Conservation (phyloP, 2,329 filamentous ascomycete genomes). For the Arthrobotrys conoides region DNA sequence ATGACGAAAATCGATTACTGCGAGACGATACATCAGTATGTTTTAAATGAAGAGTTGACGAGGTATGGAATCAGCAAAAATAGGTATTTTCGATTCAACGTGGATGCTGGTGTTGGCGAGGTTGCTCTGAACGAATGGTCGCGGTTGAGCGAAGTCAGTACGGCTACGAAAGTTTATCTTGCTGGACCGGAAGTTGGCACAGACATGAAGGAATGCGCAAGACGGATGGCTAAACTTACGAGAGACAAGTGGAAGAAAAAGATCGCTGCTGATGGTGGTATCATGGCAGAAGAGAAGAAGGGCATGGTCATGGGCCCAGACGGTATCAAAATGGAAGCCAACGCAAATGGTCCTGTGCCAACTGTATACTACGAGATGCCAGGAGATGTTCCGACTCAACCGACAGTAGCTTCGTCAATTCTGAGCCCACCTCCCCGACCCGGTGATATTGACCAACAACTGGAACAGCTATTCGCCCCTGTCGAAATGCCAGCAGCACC, state of each 20-base stretch:
- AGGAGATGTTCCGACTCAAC: slow-evolving; percentile 36
- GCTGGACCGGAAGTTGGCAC: slow-evolving; percentile 79
- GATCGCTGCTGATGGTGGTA: slow-evolving; percentile 47
- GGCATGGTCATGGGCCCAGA: slow-evolving; percentile 29
- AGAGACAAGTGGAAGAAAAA: slow-evolving; percentile 60
- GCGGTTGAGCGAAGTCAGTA: slow-evolving; percentile 92
- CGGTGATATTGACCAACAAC: slow-evolving; percentile 46
- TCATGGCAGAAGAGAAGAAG: slow-evolving; percentile 56
- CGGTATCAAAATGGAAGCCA: slow-evolving; percentile 45
- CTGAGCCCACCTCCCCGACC: slow-evolving; percentile 35
- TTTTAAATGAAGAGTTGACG: slow-evolving; percentile 61
- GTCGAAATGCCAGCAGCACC: slow-evolving; percentile 57
- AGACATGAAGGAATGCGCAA: slow-evolving; percentile 65
- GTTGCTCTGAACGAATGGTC: slow-evolving; percentile 99
- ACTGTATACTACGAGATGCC: slow-evolving; percentile 59
- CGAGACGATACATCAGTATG: slow-evolving; percentile 82
- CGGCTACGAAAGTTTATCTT: slow-evolving; percentile 87
- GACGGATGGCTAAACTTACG: slow-evolving; percentile 56
- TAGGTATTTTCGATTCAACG: slow-evolving; percentile 94
- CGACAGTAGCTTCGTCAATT: background rate
- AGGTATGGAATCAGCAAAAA: slow-evolving; percentile 85
- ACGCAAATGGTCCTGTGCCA: slow-evolving; percentile 43
- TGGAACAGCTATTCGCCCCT: slow-evolving; percentile 47
- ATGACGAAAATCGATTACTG: slow-evolving; percentile 96
- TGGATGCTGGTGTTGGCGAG: slow-evolving; percentile 94